Evolutionary conservation across 331 rosid species (phyloP), one percentile per base, ranked within the genome.

Genomic region (Acacia concinna): DNA sequence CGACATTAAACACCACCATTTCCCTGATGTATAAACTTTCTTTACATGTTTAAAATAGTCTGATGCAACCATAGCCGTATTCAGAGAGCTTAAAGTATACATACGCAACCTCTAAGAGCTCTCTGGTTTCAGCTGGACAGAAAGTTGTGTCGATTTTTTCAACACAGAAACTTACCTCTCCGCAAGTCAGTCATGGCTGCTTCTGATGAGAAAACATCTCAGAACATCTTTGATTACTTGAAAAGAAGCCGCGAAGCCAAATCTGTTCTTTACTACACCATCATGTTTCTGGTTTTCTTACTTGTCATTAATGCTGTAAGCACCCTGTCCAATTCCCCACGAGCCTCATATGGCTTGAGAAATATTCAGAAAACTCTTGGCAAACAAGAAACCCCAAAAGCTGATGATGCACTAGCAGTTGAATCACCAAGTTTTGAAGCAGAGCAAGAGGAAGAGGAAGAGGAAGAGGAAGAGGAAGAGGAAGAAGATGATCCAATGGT

Each of bases 401-500:
- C 32, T 40, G 73, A 23, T 14, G 21, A 23, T 21, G 11, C 23
- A 8, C 47, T 13, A 14, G 8, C 21, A 14, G 4, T 5, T 25
- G 54, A 68, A 41, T 37, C 51, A 5, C 6, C 72, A 21, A 34
- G 28, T 37, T 9, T 38, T 21, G 34, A 13, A 41, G 83, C 79
- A 31, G 76, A 31, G 34, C 30, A 47, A 25, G 79, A 38, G 6
- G 86, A 82, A 44, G 78, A n/a, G n/a, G n/a, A n/a, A n/a, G n/a
- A n/a, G n/a, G n/a, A n/a, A n/a, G n/a, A 30, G 41, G 49, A 69
- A 20, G 80, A 38, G 25, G 49, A 43, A 31, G 79, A 40, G 2
- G 87, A 82, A 40, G 76, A 30, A 28, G 49, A 69, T 13, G 80
- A 64, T 41, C 82, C 83, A 44, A 76, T 84, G 4, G 78, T 81